A percentile compares a stretch with the other conserved stretches of the same genome.
These are phyloP conservation scores for Leccinum ochraceum DNA, from an alignment of 768 basidiomycete genomes.

Conservation along the genomic window DNA sequence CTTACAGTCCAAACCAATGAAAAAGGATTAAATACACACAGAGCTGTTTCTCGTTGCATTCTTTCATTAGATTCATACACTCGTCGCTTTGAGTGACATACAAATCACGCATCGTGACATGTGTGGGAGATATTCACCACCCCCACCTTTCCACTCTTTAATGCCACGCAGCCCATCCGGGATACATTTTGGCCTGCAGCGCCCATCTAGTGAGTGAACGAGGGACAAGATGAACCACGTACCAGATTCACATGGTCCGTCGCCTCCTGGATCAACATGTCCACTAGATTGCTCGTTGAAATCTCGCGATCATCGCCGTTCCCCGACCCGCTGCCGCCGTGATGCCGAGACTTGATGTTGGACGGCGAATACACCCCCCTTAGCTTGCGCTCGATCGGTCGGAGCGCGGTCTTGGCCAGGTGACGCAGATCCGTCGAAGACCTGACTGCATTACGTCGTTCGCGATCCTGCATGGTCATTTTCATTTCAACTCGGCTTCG, in stretches of 20 bases:
- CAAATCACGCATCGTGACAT: background rate
- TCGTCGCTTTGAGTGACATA: background rate
- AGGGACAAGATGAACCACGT: slow-evolving; percentile 19
- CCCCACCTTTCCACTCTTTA: slow-evolving; percentile 27
- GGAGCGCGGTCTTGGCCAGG: slow-evolving; percentile 75
- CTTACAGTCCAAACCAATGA: slow-evolving; percentile 33
- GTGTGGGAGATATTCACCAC: background rate
- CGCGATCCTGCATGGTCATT: slow-evolving; percentile 42
- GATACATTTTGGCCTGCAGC: slow-evolving; percentile 84
- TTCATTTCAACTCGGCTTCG: background rate
- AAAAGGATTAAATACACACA: slow-evolving; percentile 23
- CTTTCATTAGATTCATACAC: slow-evolving; percentile 18
- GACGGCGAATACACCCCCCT: slow-evolving; percentile 63
- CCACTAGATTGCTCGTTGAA: slow-evolving; percentile 86
- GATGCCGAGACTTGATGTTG: slow-evolving; percentile 41
- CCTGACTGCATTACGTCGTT: slow-evolving; percentile 47
- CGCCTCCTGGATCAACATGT: slow-evolving; percentile 89
- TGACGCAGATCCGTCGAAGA: slow-evolving; percentile 56
- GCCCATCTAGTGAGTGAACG: background rate
- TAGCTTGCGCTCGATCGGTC: slow-evolving; percentile 83
- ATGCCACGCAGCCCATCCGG: slow-evolving; percentile 84
- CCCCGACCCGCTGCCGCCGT: slow-evolving; percentile 26
- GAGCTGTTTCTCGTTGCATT: slow-evolving; percentile 6
- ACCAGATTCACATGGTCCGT: slow-evolving; percentile 72
- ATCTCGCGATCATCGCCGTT: slow-evolving; percentile 42